Base-by-base conservation (phyloP, 225 moss, liverwort and hornwort genomes). In the Takakia lepidozioides region DNA sequence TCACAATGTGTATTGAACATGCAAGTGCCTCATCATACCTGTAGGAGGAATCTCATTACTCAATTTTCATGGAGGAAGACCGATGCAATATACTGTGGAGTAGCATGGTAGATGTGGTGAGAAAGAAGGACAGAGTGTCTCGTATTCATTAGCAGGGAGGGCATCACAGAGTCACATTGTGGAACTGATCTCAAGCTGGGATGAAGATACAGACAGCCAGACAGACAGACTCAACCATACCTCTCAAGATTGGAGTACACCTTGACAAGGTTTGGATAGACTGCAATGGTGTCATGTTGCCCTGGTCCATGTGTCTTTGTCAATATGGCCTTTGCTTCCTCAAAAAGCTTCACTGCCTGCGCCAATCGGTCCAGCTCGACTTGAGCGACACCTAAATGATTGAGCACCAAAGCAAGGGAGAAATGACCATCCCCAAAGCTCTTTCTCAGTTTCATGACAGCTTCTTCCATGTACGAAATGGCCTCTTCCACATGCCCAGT, bases 351-450 rank as follows among this genome's bases (percentile, higher is more conserved):
- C 5, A 72, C 71, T 29, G 90, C 86, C 56, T 60, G 67, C 5
- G 61, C 63, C 52, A 61, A 51, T 41, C 63, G 60, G 55, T 95
- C 80, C 21, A 90, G 62, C 70, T 95, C 90, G 42, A 87, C 70
- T 32, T 95, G 65, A 28, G 90, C 87, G 21, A 95, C 87, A 38
- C 82, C 95, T 55, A 90, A 65, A 54, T 90, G 90, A 62, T 95
- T 95, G 22, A 95, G 82, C 56, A 95, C 95, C 57, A 95, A 80
- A 29, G 84, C 95, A 24, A 95, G 87, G 25, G 95, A 84, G 63
- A 84, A 90, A 66, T 85, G 86, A 23, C 69, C 76, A 50, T 76
- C 52, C 17, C 90, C 90, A 39, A 87, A 81, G 40, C 86, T 76
- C 37, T 73, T 67, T 24, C 82, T 81, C 43, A 95, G 52, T 51